A percentile compares a stretch with the other conserved stretches of the same genome.
Conservation (phyloP, 2,329 filamentous ascomycete species). For the Talaromyces sp. region DNA sequence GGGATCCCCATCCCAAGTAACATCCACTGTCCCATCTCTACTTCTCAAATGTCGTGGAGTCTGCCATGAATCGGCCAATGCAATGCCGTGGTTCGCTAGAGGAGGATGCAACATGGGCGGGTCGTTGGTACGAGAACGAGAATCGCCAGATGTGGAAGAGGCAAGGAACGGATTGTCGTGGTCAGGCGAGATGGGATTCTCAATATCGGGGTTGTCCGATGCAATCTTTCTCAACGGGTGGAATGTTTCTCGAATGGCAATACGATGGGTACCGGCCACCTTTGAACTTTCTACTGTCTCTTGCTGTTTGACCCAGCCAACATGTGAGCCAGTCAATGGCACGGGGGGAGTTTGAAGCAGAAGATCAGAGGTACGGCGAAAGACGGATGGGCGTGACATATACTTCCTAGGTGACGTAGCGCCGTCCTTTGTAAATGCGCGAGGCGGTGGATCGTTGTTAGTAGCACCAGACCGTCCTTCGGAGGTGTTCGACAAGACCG, state of each 20-base stretch:
- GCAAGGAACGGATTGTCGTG: slow-evolving; percentile 23
- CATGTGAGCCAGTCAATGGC: slow-evolving; percentile 24
- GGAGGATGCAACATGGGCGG: slow-evolving; percentile 21
- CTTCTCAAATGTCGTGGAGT: slow-evolving; percentile 18
- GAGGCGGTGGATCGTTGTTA: slow-evolving; percentile 17
- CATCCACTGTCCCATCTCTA: slow-evolving; percentile 22
- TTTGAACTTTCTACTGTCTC: slow-evolving; percentile 20
- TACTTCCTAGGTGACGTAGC: slow-evolving; percentile 19
- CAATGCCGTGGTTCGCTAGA: slow-evolving; percentile 17
- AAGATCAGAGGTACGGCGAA: slow-evolving; percentile 22
- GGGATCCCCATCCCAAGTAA: slow-evolving; percentile 21
- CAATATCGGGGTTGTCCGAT: slow-evolving; percentile 23
- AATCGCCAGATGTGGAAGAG: slow-evolving; percentile 25
- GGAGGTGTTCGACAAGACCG: neutral
- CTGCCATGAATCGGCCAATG: slow-evolving; percentile 19
- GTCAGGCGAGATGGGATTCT: slow-evolving; percentile 5
- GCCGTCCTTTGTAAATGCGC: slow-evolving; percentile 17
- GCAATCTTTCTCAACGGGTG: slow-evolving; percentile 21
- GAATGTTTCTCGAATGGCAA: slow-evolving; percentile 18
- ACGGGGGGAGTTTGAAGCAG: slow-evolving; percentile 23
- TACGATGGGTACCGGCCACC: slow-evolving; percentile 14
- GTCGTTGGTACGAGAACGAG: slow-evolving; percentile 17
- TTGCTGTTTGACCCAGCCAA: slow-evolving; percentile 22
- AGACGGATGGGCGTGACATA: slow-evolving; percentile 17
- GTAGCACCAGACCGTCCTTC: slow-evolving; percentile 3